Percentiles rank a stretch among this genome's conserved stretches.
Evolutionary conservation across 1,284 basidiomycete genomes (phyloP).

Genomic region (Irpex sp.): DNA sequence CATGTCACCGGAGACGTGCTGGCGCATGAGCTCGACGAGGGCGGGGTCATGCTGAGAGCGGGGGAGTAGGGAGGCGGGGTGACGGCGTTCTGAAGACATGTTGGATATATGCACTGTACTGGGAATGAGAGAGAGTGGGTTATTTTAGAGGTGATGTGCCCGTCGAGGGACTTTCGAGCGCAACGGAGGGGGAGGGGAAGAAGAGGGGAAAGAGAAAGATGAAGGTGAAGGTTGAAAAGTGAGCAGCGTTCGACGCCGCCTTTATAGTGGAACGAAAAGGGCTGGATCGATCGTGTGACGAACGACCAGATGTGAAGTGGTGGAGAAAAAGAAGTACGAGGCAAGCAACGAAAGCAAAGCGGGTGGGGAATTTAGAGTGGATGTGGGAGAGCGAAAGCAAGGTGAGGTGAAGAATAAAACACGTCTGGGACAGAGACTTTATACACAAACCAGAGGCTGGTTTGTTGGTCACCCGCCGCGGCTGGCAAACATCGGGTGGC

Average conservation of each 20-base stretch:
- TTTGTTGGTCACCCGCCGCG: not conserved
- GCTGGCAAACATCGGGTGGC: not conserved
- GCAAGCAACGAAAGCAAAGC: not conserved
- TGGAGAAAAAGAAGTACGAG: not conserved
- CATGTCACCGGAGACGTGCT: constrained; percentile 78
- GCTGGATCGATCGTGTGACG: constrained; percentile 8
- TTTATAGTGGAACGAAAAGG: constrained; percentile 12
- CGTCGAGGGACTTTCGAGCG: constrained; percentile 24
- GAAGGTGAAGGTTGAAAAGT: constrained; percentile 2
- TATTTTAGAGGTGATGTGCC: constrained; percentile 20
- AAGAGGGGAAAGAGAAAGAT: constrained; percentile 13
- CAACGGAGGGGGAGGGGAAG: constrained; percentile 14
- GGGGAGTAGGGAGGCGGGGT: constrained; percentile 69
- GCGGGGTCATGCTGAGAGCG: constrained; percentile 67
- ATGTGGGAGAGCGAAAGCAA: not conserved
- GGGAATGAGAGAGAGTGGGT: constrained; percentile 17
- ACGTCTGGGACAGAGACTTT: not conserved
- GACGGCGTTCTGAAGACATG: constrained; percentile 31
- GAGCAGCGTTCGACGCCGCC: constrained; percentile 11
- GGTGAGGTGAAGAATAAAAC: not conserved
- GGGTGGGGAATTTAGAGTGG: not conserved
- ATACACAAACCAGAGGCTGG: not conserved
- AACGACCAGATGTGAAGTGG: constrained; percentile 3
- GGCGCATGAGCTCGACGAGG: constrained; percentile 73
- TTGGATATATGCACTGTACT: constrained; percentile 3